Conservation (phyloP, 345 rosid species). For the Cardamine occulta region DNA sequence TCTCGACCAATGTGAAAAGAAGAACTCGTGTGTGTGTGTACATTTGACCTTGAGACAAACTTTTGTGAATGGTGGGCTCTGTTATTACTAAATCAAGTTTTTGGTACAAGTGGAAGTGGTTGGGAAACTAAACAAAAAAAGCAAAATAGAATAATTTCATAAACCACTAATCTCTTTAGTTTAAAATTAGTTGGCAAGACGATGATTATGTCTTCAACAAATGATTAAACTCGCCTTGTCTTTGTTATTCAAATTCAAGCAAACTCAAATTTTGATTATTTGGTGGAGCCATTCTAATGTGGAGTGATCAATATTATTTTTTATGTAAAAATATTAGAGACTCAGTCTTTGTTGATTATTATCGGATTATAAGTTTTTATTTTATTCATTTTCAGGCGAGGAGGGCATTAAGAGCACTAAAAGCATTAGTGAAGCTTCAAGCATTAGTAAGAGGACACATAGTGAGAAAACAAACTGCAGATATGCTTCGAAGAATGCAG, state of each 20-base stretch:
- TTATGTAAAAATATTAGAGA: not conserved
- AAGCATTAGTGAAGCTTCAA: conserved; percentile 89
- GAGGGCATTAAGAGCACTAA: conserved; percentile 85
- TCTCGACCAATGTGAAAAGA: conserved; percentile 41
- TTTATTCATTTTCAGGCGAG: conserved; percentile 58
- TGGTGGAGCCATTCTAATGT: conserved; percentile 20
- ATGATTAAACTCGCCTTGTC: conserved; percentile 14
- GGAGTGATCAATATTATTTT: not conserved
- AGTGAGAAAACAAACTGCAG: conserved; percentile 79
- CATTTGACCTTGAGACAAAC: conserved; percentile 39
- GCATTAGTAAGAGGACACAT: conserved; percentile 93
- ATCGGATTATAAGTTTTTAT: not conserved
- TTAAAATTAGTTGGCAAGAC: conserved; percentile 29
- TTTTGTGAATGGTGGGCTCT: conserved; percentile 39
- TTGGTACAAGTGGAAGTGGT: conserved; percentile 46
- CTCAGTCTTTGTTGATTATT: not conserved
- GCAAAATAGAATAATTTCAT: conserved; percentile 28
- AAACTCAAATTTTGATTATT: conserved; percentile 18
- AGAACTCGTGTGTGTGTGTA: conserved; percentile 37
- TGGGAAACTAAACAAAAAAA: conserved; percentile 28
- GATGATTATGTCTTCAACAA: conserved; percentile 36
- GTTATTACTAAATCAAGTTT: conserved; percentile 32
- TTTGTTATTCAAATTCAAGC: conserved; percentile 16
- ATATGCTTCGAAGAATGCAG: conserved; percentile 79
- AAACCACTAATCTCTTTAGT: conserved; percentile 19